phyloP scores from a whole-genome alignment of 495 filamentous ascomycete species.

The Thozetella sp. region DNA sequence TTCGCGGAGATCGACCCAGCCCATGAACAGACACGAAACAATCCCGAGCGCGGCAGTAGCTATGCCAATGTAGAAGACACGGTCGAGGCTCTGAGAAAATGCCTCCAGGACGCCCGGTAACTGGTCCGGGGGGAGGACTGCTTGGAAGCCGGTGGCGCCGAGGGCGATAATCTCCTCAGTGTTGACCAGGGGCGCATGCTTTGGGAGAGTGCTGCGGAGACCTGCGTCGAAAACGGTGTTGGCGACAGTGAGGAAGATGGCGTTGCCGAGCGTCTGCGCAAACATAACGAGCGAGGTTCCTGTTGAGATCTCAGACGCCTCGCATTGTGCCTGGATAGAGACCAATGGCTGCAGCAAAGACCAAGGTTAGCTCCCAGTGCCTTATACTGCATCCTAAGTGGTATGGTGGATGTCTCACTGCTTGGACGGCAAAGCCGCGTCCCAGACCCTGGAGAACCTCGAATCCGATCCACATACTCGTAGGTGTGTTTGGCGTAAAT shows the following conservation, averaged over 20 bases:
- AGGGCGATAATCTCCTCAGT: not conserved
- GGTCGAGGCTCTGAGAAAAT: not conserved
- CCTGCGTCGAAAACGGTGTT: not conserved
- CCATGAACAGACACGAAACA: not conserved
- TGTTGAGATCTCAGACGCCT: not conserved
- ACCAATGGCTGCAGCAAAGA: not conserved
- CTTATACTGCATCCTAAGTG: no score
- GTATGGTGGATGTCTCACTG: not conserved
- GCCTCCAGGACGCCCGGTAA: not conserved
- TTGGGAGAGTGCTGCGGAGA: not conserved
- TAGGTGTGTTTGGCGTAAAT: not conserved
- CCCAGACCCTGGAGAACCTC: not conserved
- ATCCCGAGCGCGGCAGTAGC: not conserved
- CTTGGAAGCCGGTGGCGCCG: not conserved
- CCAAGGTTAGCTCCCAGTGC: no score
- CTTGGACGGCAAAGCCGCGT: not conserved
- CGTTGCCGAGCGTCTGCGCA: not conserved
- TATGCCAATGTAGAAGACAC: not conserved
- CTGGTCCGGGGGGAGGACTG: not conserved
- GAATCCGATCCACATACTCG: not conserved
- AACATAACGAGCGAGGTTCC: not conserved
- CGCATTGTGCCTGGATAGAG: not conserved
- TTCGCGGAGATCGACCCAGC: not conserved
- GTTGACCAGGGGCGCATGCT: not conserved
- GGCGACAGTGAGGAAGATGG: not conserved